Conservation (phyloP, 768 basidiomycete genomes). For the Leccinum obscurum region DNA sequence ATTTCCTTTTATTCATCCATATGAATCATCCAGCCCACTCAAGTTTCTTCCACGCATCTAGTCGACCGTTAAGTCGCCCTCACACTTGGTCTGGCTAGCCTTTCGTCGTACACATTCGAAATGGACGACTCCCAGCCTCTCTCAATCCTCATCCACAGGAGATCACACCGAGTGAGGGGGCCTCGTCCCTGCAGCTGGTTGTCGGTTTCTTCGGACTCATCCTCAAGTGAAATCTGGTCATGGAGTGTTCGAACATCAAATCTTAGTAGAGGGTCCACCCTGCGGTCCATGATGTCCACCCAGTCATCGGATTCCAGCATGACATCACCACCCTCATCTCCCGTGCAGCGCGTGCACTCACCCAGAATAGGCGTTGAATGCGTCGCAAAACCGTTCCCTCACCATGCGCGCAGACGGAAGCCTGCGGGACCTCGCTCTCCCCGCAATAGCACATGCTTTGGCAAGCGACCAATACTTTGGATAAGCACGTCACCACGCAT, state of each 20-base stretch:
- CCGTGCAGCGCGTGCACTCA: conserved; percentile 9
- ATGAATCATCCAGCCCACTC: conserved; percentile 15
- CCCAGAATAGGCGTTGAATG: conserved; percentile 7
- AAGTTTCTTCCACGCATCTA: conserved; percentile 6
- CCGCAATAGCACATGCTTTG: conserved; percentile 6
- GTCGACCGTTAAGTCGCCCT: not conserved
- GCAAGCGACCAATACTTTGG: conserved; percentile 15
- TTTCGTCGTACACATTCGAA: not conserved
- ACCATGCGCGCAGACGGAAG: conserved; percentile 19
- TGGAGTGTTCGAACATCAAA: conserved; percentile 14
- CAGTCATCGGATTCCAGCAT: conserved; percentile 16
- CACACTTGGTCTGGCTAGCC: not conserved
- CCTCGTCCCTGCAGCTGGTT: conserved; percentile 33
- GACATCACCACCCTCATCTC: conserved; percentile 15
- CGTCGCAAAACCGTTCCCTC: not conserved
- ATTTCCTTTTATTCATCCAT: conserved; percentile 20
- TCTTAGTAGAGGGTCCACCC: conserved; percentile 18
- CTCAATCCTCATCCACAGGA: conserved; percentile 9
- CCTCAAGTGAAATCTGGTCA: conserved; percentile 18
- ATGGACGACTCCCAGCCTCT: conserved; percentile 18
- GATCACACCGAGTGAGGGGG: conserved; percentile 23
- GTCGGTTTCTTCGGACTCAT: conserved; percentile 16
- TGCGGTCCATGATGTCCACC: conserved; percentile 16
- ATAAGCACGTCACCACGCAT: conserved; percentile 18
- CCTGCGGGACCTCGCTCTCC: conserved; percentile 31